Evolutionary conservation across 768 basidiomycete genomes (phyloP), one percentile per base, ranked within the genome.

Genomic region (Macrolepiota dolichaula): DNA sequence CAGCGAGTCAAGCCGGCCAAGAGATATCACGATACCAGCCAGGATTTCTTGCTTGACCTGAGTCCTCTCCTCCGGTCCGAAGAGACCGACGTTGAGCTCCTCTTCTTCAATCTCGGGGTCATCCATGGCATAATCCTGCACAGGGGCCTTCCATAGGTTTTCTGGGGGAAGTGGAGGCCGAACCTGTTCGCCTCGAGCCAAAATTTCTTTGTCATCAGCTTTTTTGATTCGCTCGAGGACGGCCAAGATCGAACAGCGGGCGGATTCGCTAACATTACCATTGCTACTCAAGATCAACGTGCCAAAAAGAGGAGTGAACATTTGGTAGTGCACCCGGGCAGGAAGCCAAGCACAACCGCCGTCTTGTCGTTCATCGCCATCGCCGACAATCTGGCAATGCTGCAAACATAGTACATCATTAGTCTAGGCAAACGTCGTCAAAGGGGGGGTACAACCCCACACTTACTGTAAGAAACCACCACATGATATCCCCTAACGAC

Each of bases 301-400:
- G 46, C 92, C 95, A 32, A 98, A 81, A 52, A 97, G 88, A 12
- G 93, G 92, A 1, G 94, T 97, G 73, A 98, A 98, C 4, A 89
- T 85, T 67, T 91, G 88, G 2, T 92, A 91, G 40, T 88, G 84
- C 49, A 98, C 86, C 50, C 76, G 66, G 73, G 82, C 72, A 7
- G 74, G 75, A 73, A 36, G 76, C 70, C 65, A 76, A 69, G 49
- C 69, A 62, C 61, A 74, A 35, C 47, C 40, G 19, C 46, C 59
- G 11, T 35, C 72, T 61, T 73, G 70, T 47, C 71, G 67, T 29
- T 66, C 62, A 52, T 71, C 70, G 58, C 78, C 84, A 27, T 85
- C 81, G 25, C 84, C 78, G 27, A 84, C 78, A 37, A 92, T 70
- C 70, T 85, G 83, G 70, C 91, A 94, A 64, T 86, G 81, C 88